Conservation (phyloP, 371 early-diverging fungal species). For the Apophysomyces ossiformis region DNA sequence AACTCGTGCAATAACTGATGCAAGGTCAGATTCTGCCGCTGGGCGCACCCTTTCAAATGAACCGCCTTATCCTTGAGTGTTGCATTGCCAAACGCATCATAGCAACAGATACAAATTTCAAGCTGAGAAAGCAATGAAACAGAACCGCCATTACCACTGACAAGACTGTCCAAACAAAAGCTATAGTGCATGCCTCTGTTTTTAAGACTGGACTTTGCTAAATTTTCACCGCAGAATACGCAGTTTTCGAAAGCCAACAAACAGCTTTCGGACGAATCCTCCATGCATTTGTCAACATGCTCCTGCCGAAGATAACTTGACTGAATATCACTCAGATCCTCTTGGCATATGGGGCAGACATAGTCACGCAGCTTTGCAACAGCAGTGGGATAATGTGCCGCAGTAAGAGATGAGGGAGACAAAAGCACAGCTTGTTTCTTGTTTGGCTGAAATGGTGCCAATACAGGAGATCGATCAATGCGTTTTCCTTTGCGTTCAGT, state of each 20-base stretch:
- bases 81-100: not conserved
- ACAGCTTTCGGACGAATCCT: not conserved
- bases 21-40: not conserved
- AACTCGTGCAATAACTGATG: not conserved
- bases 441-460: conserved; percentile 9
- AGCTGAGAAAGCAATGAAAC: conserved; percentile 2
- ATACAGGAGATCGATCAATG: conserved; percentile 2
- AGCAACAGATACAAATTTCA: conserved; percentile 5
- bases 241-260: conserved; percentile 1
- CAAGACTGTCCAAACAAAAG: conserved; percentile 7
- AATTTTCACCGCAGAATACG: conserved; percentile 9
- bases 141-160: not conserved
- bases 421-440: not conserved
- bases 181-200: not conserved
- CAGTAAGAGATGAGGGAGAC: not conserved
- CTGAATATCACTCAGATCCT: conserved; percentile 10
- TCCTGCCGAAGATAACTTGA: conserved; percentile 17
- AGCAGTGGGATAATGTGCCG: not conserved
- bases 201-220: not conserved
- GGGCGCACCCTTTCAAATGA: not conserved
- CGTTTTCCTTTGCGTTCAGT: conserved; percentile 7
- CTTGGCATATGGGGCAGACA: conserved; percentile 6
- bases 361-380: not conserved
- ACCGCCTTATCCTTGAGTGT: conserved; percentile 2
- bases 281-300: conserved; percentile 5